Percentiles rank a stretch among this genome's conserved stretches.
Evolutionary conservation across 768 basidiomycete species (phyloP).

Genomic region (Omphalotus guepiniiformis): DNA sequence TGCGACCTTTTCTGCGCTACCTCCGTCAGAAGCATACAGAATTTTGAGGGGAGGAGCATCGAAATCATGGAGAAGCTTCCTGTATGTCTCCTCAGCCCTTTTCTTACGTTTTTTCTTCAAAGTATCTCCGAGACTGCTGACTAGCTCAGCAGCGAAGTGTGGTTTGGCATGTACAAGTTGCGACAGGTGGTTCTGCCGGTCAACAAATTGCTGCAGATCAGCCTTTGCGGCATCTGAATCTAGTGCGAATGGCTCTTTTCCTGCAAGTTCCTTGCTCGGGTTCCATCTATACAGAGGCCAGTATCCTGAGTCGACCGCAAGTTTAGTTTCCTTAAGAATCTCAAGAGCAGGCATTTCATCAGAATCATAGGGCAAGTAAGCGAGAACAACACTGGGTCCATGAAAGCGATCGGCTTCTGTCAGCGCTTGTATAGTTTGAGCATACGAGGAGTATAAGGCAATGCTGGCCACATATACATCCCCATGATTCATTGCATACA

Average conservation of each 20-base stretch:
- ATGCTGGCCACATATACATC: constrained; percentile 73
- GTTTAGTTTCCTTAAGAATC: constrained; percentile 70
- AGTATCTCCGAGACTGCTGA: constrained; percentile 78
- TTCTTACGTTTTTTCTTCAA: constrained; percentile 79
- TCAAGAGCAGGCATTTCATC: constrained; percentile 59
- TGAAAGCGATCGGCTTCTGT: constrained; percentile 65
- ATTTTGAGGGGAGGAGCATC: constrained; percentile 87
- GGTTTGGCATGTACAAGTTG: constrained; percentile 84
- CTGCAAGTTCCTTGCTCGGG: constrained; percentile 44
- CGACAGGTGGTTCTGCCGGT: constrained; percentile 93
- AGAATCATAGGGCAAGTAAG: constrained; percentile 64
- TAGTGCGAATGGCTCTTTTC: constrained; percentile 59
- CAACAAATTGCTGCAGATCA: constrained; percentile 89
- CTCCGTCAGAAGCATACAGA: constrained; percentile 94
- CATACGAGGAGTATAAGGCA: constrained; percentile 72
- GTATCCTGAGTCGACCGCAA: constrained; percentile 72
- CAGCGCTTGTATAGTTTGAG: constrained; percentile 69
- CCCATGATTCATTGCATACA: constrained; percentile 80
- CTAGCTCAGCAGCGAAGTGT: constrained; percentile 75
- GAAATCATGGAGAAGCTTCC: constrained; percentile 74
- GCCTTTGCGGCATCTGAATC: constrained; percentile 94
- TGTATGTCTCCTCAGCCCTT: constrained; percentile 80
- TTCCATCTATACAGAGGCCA: constrained; percentile 84
- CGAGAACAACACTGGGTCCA: constrained; percentile 70
- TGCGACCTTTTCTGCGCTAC: constrained; percentile 93